These are phyloP conservation scores for Ophiostoma fasciatum DNA, from an alignment of 2,329 filamentous ascomycete species.

Conservation along the genomic window DNA sequence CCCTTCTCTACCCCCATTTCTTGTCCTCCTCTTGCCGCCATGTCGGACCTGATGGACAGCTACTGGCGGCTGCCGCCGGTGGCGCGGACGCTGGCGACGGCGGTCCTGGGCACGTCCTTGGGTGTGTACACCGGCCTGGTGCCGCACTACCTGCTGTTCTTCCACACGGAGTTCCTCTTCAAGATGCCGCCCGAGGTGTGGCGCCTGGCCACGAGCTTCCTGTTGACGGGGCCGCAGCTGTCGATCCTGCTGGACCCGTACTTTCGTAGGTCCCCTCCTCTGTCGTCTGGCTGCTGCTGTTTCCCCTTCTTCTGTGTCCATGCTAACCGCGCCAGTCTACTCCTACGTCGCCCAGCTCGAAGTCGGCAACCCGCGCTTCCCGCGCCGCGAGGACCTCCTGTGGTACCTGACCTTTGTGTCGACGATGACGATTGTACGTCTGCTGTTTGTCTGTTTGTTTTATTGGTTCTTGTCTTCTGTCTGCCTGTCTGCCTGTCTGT, in stretches of 20 bases:
- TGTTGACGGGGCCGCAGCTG: slow-evolving; percentile 25
- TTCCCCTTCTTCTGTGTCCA: no score
- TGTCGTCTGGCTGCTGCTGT: no score
- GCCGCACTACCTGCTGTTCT: slow-evolving; percentile 35
- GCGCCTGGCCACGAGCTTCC: slow-evolving; percentile 27
- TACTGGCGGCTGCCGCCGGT: slow-evolving; percentile 28
- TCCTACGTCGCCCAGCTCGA: slow-evolving; percentile 65
- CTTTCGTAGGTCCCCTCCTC: slow-evolving; percentile 35
- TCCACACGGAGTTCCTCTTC: slow-evolving; percentile 37
- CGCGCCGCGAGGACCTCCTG: slow-evolving; percentile 61
- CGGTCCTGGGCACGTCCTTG: slow-evolving; percentile 47
- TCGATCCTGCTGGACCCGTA: slow-evolving; percentile 59
- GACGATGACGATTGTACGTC: slow-evolving; percentile 62
- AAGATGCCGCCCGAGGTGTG: slow-evolving; percentile 34
- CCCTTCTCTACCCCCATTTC: neutral
- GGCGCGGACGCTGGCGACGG: slow-evolving; percentile 48
- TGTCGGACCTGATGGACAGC: slow-evolving; percentile 25
- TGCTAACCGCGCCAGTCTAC: slow-evolving; percentile 37
- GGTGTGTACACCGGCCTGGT: slow-evolving; percentile 44
- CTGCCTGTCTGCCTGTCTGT: neutral
- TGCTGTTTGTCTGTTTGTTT: slow-evolving; percentile 3
- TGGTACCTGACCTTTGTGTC: slow-evolving; percentile 66
- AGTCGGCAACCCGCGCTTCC: slow-evolving; percentile 54
- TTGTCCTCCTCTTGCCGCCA: slow-evolving; percentile 13
- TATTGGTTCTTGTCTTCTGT: slow-evolving; percentile 12